Conservation (phyloP, 2,329 filamentous ascomycete genomes). For the Aspergillus sp. region DNA sequence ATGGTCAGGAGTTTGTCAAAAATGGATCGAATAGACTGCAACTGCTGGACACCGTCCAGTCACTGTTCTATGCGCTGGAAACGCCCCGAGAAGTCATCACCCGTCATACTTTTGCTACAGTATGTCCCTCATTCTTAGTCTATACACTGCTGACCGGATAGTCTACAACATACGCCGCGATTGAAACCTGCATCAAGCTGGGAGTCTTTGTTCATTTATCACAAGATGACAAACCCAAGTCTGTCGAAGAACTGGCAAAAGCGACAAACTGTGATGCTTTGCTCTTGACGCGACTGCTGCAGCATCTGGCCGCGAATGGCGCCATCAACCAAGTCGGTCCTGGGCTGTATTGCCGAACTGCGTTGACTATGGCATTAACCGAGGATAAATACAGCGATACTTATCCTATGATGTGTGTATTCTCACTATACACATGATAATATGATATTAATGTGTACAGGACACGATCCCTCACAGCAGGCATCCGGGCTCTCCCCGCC, state of each 20-base stretch:
- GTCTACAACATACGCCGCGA: conserved; percentile 9
- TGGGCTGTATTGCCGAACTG: conserved; percentile 10
- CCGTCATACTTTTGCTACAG: conserved; percentile 12
- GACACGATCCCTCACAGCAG: conserved; percentile 21
- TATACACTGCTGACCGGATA: background rate
- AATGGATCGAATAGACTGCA: conserved; percentile 4
- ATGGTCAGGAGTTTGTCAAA: conserved; percentile 1
- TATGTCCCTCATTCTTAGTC: background rate
- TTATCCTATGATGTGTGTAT: conserved; percentile 12
- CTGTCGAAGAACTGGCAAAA: conserved; percentile 11
- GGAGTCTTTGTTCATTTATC: conserved; percentile 10
- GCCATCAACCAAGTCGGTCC: conserved; percentile 11
- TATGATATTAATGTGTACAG: conserved; percentile 14
- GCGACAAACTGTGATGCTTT: conserved; percentile 5
- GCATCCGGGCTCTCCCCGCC: conserved; percentile 18
- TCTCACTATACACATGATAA: background rate
- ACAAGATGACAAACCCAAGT: conserved; percentile 5
- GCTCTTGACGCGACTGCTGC: conserved; percentile 12
- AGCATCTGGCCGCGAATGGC: conserved; percentile 13
- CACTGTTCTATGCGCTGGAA: conserved; percentile 11
- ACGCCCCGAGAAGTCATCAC: conserved; percentile 13
- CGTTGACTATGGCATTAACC: conserved; percentile 7
- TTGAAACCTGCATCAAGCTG: conserved; percentile 12
- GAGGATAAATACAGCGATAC: conserved; percentile 11
- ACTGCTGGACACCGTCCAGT: conserved; percentile 13